These are phyloP conservation scores for Lagenaria siceraria DNA, from an alignment of 306 rosid genomes.

Conservation along the genomic window DNA sequence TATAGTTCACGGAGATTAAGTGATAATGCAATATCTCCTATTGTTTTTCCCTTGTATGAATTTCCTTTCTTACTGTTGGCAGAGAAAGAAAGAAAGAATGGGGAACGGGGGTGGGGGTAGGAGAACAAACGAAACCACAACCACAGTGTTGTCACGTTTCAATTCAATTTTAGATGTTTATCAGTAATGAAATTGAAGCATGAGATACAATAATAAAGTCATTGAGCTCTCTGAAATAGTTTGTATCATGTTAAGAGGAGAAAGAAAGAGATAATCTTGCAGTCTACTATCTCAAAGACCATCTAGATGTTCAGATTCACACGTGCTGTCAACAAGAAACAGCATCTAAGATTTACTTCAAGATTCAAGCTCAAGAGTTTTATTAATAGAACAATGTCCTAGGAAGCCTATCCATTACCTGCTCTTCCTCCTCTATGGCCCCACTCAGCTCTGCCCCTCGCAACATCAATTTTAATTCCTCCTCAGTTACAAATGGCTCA, in stretches of 20 bases:
- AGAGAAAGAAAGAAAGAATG: neutral
- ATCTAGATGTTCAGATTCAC: neutral
- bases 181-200: neutral
- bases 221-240: neutral
- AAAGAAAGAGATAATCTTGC: neutral
- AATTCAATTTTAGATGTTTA: neutral
- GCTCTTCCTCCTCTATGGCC: slow-evolving; percentile 99
- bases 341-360: slow-evolving; percentile 1
- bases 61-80: neutral
- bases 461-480: slow-evolving; percentile 90
- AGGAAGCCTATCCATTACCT: slow-evolving; percentile 37
- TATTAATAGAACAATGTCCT: neutral
- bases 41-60: neutral
- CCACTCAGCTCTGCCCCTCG: slow-evolving; percentile 99
- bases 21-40: neutral
- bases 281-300: neutral
- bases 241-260: neutral
- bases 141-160: neutral
- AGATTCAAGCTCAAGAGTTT: neutral
- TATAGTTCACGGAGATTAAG: neutral
- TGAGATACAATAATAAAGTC: neutral
- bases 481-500: slow-evolving; percentile 97
- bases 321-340: neutral
- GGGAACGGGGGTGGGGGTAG: neutral
- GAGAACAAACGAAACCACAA: neutral